Base-by-base conservation (phyloP, 192 early-diverging fungal genomes). In the Backusella liffmaniae region DNA sequence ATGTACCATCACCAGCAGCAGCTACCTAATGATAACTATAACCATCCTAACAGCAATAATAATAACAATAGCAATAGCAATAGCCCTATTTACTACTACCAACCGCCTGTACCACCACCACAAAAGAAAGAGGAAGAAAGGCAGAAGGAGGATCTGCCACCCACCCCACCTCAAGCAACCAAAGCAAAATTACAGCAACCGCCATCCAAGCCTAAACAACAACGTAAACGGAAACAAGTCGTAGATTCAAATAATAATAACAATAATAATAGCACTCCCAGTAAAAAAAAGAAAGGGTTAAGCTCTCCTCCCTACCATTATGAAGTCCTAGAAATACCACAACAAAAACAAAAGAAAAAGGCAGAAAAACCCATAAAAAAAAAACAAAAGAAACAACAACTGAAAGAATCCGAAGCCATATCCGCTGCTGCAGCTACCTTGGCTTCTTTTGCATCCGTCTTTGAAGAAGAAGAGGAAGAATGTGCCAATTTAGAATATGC, bases 341-440 rank as follows among this genome's bases (percentile, higher is more conserved):
- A 70, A 29, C 18, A 16, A 15, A 30, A 76, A 5, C 16, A 46
- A 36, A 70, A 70, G 53, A 44, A 56, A 56, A 37, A 26, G 12
- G n/a, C 16, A 76, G 70, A 76, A 42, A 76, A 76, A 12, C 62
- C 32, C n/a, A 66, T 37, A 9, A 66, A 7, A 78, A 56, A 56
- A 21, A 56, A 56, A 26, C 53, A 56, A 21, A 56, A 56, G 9
- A 56, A 56, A 56, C 53, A 56, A 3, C 53, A 56, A 21, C 21
- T 56, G 3, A 56, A 78, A 56, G 72, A 78, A 56, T 32, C 51
- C 32, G 77, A 78, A 29, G 77, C 70, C 29, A 53, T 78, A 5
- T 74, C 72, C 69, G 77, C 77, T 10, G 77, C 77, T 35, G 77
- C 77, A 4, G 77, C 77, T 1, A 78, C 77, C 1, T 37, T 78